phyloP scores from a whole-genome alignment of 495 filamentous ascomycete species.

The Aspergillus ellipticus region DNA sequence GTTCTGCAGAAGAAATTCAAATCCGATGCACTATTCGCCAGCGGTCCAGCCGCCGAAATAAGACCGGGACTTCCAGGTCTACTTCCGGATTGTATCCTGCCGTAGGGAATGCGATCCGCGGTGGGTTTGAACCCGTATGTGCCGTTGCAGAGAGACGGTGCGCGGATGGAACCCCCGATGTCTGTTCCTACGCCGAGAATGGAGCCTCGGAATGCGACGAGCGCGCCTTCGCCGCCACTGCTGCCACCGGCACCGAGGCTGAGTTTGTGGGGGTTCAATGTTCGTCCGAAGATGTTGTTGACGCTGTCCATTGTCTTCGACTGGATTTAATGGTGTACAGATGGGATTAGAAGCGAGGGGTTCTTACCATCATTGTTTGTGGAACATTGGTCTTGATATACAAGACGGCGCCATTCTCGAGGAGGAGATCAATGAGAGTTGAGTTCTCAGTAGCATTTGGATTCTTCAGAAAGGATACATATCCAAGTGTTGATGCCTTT shows the following conservation, averaged over 20 bases:
- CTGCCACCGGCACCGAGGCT: conserved; percentile 50
- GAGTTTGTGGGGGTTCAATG: conserved; percentile 49
- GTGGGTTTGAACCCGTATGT: conserved; percentile 58
- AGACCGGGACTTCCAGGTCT: conserved; percentile 21
- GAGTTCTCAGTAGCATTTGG: conserved; percentile 36
- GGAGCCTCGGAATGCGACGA: conserved; percentile 48
- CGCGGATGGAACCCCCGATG: conserved; percentile 54
- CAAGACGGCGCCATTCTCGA: conserved; percentile 42
- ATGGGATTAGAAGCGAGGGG: not conserved
- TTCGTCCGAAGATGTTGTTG: conserved; percentile 21
- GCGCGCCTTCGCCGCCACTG: conserved; percentile 55
- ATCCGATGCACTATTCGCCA: conserved; percentile 25
- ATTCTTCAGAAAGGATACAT: conserved; percentile 48
- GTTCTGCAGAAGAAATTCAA: conserved; percentile 29
- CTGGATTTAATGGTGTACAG: not conserved
- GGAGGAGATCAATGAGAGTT: conserved; percentile 31
- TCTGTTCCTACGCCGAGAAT: conserved; percentile 57
- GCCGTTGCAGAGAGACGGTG: conserved; percentile 54
- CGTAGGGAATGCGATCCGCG: conserved; percentile 41
- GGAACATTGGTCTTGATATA: conserved; percentile 63
- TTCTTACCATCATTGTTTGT: conserved; percentile 18
- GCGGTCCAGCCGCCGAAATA: conserved; percentile 38
- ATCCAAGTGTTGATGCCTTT: conserved; percentile 28
- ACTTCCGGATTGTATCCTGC: not conserved
- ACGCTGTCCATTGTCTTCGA: not conserved